phyloP scores from a whole-genome alignment of 2,329 filamentous ascomycete species.

The Penicillium occitanis region DNA sequence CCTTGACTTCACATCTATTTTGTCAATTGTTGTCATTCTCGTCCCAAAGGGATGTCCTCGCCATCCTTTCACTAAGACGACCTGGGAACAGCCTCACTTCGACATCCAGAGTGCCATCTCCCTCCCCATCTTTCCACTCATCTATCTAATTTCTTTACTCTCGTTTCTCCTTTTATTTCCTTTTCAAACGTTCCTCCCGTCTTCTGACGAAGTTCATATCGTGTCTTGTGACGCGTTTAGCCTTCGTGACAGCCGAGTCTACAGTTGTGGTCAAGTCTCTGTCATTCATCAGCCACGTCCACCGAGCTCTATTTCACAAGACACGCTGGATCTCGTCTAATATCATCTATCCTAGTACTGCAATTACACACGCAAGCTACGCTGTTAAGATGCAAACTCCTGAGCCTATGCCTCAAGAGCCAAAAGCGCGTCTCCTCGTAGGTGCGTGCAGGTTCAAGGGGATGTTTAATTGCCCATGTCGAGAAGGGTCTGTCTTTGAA shows the following conservation, averaged over 20 bases:
- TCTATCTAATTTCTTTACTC: too few species aligned
- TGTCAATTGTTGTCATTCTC: neutral
- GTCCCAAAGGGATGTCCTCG: neutral
- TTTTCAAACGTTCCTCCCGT: too few species aligned
- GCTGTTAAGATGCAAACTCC: conserved; percentile 4
- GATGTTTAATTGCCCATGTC: conserved; percentile 13
- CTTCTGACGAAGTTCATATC: neutral
- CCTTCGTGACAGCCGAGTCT: neutral
- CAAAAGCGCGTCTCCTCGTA: neutral
- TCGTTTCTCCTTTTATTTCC: too few species aligned
- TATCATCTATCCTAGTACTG: too few species aligned
- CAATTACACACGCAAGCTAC: too few species aligned
- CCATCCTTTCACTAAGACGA: neutral
- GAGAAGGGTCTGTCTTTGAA: neutral
- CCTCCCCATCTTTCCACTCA: too few species aligned
- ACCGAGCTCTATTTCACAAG: neutral
- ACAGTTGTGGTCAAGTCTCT: neutral
- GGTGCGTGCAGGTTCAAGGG: conserved; percentile 12
- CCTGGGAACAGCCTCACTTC: too few species aligned
- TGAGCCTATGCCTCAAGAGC: neutral
- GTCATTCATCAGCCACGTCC: neutral
- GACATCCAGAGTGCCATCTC: too few species aligned
- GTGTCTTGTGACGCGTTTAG: neutral
- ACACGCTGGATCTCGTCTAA: neutral
- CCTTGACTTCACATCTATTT: neutral